Evolutionary conservation across 805 yeast genomes (phyloP).

Genomic region (Ogataea dorogensis): DNA sequence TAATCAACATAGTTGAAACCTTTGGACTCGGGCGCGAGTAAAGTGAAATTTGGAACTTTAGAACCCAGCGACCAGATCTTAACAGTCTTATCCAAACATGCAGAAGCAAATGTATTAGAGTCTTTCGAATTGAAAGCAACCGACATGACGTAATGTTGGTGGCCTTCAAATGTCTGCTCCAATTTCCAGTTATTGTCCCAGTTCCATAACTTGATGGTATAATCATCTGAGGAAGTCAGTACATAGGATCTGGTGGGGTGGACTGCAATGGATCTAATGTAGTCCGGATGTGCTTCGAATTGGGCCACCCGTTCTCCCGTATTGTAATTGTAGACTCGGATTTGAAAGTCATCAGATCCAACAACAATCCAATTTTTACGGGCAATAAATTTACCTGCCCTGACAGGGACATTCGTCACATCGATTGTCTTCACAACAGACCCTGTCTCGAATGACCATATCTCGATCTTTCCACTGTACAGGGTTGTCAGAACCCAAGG

Average conservation of each 20-base stretch:
- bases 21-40: conserved; percentile 85
- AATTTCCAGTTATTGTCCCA: conserved; percentile 94
- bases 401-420: conserved; percentile 93
- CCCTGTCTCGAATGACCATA: conserved; percentile 90
- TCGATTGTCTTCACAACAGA: conserved; percentile 84
- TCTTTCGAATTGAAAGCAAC: conserved; percentile 96
- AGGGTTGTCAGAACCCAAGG: conserved; percentile 95
- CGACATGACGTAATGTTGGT: conserved; percentile 92
- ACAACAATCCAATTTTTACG: conserved; percentile 96
- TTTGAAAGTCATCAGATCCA: conserved; percentile 93
- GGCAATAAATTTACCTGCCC: conserved; percentile 93
- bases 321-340: conserved; percentile 91
- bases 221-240: conserved; percentile 88
- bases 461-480: conserved; percentile 86
- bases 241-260: conserved; percentile 92
- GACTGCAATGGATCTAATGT: conserved; percentile 87
- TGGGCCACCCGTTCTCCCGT: conserved; percentile 93
- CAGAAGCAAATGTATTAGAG: conserved; percentile 95
- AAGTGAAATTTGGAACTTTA: conserved; percentile 83
- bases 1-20: conserved; percentile 97
- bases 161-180: conserved; percentile 92
- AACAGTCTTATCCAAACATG: conserved; percentile 93
- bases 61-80: conserved; percentile 96
- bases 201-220: conserved; percentile 91
- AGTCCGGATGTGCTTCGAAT: conserved; percentile 98